Evolutionary conservation across 73 alveolate genomes (phyloP), one percentile per base, ranked within the genome.

Genomic region (Paramecium sexaurelia): DNA sequence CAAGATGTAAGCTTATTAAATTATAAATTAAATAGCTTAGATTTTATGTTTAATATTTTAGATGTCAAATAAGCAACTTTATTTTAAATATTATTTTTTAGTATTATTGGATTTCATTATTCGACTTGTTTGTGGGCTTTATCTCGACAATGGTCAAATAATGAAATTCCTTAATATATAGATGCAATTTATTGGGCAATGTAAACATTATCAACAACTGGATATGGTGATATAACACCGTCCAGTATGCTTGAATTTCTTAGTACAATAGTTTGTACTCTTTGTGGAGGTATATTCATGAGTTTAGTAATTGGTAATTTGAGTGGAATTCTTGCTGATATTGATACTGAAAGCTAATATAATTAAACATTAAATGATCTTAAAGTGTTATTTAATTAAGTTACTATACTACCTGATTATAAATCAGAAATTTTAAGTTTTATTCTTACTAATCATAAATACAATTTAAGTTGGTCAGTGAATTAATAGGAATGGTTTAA

Each of bases 261-360:
- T 11, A 45, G 75, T 15, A 67, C 96, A 9, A 45, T 95, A 3
- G 29, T 95, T 27, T 91, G 95, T 89, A 95, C 94, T 93, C 75
- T 95, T 10, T 93, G 92, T 91, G 96, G 96, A 0, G 97, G 93
- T n/a, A 92, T 92, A 47, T 93, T 95, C 84, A 88, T 91, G 85
- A 92, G 97, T 47, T 92, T 92, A 47, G 92, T 96, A 13, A 95
- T 95, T 84, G 97, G 98, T 26, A 93, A 92, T 71, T 75, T 95
- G 13, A 73, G 66, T 73, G 7, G 67, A 0, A 73, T 33, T 36
- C 35, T 68, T 17, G 15, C 1, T 26, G 56, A 27, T 1, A 7
- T 35, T 26, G 57, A 68, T 2, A 17, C 85, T 68, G 43, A 68
- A 26, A 27, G 85, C 5, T 68, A 68, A 68, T 68, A 24, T 35